A percentile compares a stretch with the other conserved stretches of the same genome.
phyloP scores from a whole-genome alignment of 768 basidiomycete species.

The Tephrocybe rancida region DNA sequence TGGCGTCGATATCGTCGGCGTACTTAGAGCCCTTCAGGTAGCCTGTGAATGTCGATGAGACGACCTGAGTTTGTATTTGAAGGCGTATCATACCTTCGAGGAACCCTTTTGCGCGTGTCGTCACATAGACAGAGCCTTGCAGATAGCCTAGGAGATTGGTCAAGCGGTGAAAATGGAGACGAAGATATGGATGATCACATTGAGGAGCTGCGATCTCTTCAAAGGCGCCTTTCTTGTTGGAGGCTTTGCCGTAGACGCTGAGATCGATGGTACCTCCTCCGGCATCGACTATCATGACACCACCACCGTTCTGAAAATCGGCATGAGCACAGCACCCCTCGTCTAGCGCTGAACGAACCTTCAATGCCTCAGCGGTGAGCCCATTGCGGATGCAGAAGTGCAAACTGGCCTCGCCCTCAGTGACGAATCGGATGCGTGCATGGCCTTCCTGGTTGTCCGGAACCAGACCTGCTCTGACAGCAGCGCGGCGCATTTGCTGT shows the following conservation, averaged over 20 bases:
- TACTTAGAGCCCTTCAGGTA: slow-evolving; percentile 41
- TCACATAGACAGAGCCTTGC: slow-evolving; percentile 51
- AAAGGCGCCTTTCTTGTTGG: slow-evolving; percentile 27
- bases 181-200: no score
- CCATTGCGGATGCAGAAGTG: slow-evolving; percentile 52
- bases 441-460: slow-evolving; percentile 38
- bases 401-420: slow-evolving; percentile 65
- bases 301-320: slow-evolving; percentile 41
- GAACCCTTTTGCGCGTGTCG: slow-evolving; percentile 35
- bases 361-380: slow-evolving; percentile 35
- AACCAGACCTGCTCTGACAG: slow-evolving; percentile 50
- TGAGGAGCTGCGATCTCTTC: slow-evolving; percentile 50
- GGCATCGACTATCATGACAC: slow-evolving; percentile 56
- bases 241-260: slow-evolving; percentile 45
- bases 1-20: slow-evolving; percentile 40
- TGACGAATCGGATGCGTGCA: slow-evolving; percentile 53
- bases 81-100: slow-evolving; percentile 30
- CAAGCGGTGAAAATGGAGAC: no score
- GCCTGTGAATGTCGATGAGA: slow-evolving; percentile 24
- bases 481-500: slow-evolving; percentile 51
- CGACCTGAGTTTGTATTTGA: neutral
- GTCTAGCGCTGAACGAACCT: no score
- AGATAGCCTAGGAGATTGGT: slow-evolving; percentile 46
- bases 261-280: slow-evolving; percentile 66
- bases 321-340: neutral